Evolutionary conservation across 1,284 basidiomycete species (phyloP).

Genomic region (Malassezia nana): DNA sequence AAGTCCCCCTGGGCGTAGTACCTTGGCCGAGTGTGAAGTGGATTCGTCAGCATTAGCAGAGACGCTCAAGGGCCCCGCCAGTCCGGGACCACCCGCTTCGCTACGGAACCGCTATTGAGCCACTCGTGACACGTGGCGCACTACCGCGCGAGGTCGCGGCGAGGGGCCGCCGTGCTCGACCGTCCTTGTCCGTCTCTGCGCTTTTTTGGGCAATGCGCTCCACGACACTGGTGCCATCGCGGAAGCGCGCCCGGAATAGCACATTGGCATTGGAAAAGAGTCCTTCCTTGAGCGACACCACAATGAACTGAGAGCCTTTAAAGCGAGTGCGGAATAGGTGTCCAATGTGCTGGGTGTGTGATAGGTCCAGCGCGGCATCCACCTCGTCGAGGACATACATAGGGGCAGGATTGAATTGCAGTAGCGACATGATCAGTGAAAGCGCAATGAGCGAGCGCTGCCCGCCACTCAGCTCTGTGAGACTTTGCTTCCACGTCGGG

Average conservation of each 20-base stretch:
- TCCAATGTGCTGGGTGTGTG: slow-evolving; percentile 90
- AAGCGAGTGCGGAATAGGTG: slow-evolving; percentile 93
- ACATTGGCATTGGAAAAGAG: slow-evolving; percentile 93
- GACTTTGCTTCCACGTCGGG: slow-evolving; percentile 88
- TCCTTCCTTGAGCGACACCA: slow-evolving; percentile 92
- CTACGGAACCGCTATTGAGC: not conserved
- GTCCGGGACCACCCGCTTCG: not conserved
- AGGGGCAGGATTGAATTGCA: slow-evolving; percentile 98
- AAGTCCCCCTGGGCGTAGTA: not conserved
- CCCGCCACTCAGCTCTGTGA: slow-evolving; percentile 93
- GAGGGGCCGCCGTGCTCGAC: slow-evolving; percentile 12
- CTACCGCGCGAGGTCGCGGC: not conserved
- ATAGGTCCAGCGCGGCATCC: slow-evolving; percentile 87
- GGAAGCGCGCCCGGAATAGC: slow-evolving; percentile 79
- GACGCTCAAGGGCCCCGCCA: too few relatives aligned
- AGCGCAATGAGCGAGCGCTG: slow-evolving; percentile 93
- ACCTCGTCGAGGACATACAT: slow-evolving; percentile 99
- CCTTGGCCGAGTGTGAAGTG: not conserved
- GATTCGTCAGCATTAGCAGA: not conserved
- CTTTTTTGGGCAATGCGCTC: slow-evolving; percentile 51
- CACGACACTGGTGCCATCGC: slow-evolving; percentile 82
- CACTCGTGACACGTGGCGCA: slow-evolving; percentile 3
- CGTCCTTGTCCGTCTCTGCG: slow-evolving; percentile 21
- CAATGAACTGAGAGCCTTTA: slow-evolving; percentile 94
- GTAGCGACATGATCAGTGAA: slow-evolving; percentile 90